A percentile compares a stretch with the other conserved stretches of the same genome.
Conservation (phyloP, 2,329 filamentous ascomycete genomes). For the Colletotrichum orbiculare region DNA sequence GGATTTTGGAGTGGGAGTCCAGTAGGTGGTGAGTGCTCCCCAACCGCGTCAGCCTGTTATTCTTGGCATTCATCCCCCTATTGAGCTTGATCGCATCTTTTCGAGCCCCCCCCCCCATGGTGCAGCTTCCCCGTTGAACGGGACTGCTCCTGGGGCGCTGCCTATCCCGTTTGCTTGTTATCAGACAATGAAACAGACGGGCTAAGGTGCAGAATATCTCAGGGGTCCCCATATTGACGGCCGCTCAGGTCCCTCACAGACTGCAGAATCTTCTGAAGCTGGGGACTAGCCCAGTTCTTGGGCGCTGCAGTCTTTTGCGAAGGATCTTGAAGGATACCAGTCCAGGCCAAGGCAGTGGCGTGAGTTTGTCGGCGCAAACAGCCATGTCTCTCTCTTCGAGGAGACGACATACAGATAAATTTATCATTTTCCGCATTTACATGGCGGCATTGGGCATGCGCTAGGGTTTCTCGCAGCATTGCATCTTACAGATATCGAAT, state of each 20-base stretch:
- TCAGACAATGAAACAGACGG: slow-evolving; percentile 37
- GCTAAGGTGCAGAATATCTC: slow-evolving; percentile 36
- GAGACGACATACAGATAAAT: neutral
- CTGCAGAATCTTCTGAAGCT: slow-evolving; percentile 38
- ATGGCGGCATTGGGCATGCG: slow-evolving; percentile 26
- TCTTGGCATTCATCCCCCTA: neutral
- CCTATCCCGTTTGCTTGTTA: slow-evolving; percentile 34
- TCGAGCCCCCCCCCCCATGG: neutral
- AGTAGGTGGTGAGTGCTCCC: slow-evolving; percentile 72
- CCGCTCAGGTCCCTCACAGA: slow-evolving; percentile 39
- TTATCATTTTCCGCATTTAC: slow-evolving; percentile 18
- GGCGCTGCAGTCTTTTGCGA: slow-evolving; percentile 2
- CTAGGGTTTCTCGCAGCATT: slow-evolving; percentile 13
- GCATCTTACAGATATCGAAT: slow-evolving; percentile 35
- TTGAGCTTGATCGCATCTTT: slow-evolving; percentile 12
- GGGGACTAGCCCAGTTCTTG: slow-evolving; percentile 29
- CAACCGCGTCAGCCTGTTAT: slow-evolving; percentile 4
- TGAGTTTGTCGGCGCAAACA: neutral
- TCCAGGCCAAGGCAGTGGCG: neutral
- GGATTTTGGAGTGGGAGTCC: slow-evolving; percentile 79
- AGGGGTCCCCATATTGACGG: slow-evolving; percentile 37
- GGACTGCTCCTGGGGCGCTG: slow-evolving; percentile 1
- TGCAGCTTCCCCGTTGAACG: neutral
- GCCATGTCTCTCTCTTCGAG: neutral
- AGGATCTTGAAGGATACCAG: slow-evolving; percentile 6